Base-by-base conservation (phyloP, 345 rosid species). In the Populus alba region DNA sequence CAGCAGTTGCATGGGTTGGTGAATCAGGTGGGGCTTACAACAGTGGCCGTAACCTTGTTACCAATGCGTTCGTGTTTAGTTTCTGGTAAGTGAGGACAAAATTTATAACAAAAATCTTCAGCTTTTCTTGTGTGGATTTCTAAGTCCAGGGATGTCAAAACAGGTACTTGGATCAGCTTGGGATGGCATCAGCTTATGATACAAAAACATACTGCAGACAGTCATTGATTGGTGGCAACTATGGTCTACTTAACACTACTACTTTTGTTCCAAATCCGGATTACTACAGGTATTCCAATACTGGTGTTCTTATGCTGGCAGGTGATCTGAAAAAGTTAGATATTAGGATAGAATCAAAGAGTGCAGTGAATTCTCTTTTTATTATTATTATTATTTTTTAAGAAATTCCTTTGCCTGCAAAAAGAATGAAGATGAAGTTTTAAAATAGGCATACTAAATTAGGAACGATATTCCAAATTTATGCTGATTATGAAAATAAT, bases 21-120 rank as follows among this genome's bases (percentile, higher is more conserved):
- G 99, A 96, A 81, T 62, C 98, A 33, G 99, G 99, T 81, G 98
- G 99, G 39, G 98, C 98, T 68, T 94, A 91, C 88, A 96, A 94
- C 89, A 94, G 97, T 25, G 99, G 99, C 59, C 88, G 69, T 33
- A 86, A 91, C 76, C 92, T 75, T 76, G 97, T 96, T 71, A 87
- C 93, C 35, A 90, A 96, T 84, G 92, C 98, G 2, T 96, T 96
- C 66, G 97, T 92, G 59, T 90, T 83, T 81, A 92, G 98, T 73
- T 94, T 96, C 95, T 96, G 98, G 98, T 96, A 90, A 80, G 71
- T 47, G 43, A 33, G 25, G 66, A n/a, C 25, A 29, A n/a, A 10
- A 33, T 55, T 53, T 78, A 23, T 29, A 11, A 27, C 17, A 7
- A 55, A 49, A 31, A n/a, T 73, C 20, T 43, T 53, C n/a, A 22